A percentile compares a stretch with the other conserved stretches of the same genome.
These are phyloP conservation scores for Monosporascus ibericus DNA, from an alignment of 2,329 filamentous ascomycete species.

Conservation along the genomic window DNA sequence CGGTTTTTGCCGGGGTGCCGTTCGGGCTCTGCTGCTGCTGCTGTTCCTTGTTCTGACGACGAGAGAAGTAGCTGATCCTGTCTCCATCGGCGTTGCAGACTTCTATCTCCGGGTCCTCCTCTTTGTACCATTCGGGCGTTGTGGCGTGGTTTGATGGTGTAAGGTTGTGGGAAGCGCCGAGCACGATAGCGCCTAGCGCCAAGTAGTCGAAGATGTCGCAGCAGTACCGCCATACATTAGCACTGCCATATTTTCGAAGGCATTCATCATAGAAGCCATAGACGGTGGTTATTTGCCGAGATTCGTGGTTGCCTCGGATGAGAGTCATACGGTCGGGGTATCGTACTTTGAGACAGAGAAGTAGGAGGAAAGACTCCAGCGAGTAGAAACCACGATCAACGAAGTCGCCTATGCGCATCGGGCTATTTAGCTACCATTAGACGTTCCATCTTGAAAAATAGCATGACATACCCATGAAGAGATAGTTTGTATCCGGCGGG, in stretches of 20 bases:
- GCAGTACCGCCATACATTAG: conserved; percentile 95
- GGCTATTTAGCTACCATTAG: conserved; percentile 8
- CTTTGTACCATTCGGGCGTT: conserved; percentile 41
- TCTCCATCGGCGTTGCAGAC: conserved; percentile 80
- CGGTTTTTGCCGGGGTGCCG: conserved; percentile 47
- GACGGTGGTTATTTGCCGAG: conserved; percentile 91
- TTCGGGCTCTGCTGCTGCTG: conserved; percentile 24
- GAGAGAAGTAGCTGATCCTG: conserved; percentile 66
- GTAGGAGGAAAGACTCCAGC: conserved; percentile 90
- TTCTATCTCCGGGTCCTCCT: conserved; percentile 83
- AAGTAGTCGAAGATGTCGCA: conserved; percentile 98
- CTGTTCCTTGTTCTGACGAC: conserved; percentile 32
- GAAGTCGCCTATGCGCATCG: conserved; percentile 66
- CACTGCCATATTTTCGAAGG: conserved; percentile 88
- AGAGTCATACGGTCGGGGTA: conserved; percentile 97
- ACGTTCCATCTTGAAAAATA: background rate
- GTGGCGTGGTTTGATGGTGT: conserved; percentile 42
- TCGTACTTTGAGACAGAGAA: conserved; percentile 92
- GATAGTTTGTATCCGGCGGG: conserved; percentile 90
- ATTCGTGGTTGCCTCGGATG: conserved; percentile 93
- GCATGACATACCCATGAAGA: conserved; percentile 74
- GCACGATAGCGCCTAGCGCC: conserved; percentile 78
- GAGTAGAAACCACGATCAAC: conserved; percentile 98
- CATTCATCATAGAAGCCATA: conserved; percentile 99
- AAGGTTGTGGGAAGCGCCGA: conserved; percentile 72